Evolutionary conservation across 2,329 filamentous ascomycete species (phyloP), one percentile per base, ranked within the genome.

Genomic region (Aspergillus proliferans): DNA sequence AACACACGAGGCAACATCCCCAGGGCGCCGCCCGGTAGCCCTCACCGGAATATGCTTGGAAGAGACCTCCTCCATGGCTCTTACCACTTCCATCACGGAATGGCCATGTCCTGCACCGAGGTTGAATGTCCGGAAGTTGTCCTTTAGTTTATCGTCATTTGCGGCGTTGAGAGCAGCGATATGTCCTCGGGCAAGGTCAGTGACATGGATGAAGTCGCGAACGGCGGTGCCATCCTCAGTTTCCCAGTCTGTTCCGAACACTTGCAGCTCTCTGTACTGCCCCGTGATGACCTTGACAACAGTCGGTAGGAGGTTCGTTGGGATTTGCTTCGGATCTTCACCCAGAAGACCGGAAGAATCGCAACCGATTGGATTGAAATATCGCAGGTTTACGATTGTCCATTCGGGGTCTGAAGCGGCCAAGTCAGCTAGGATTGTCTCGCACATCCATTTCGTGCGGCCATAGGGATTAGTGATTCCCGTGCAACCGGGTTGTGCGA

Each of bases 281-380:
- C 82, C 81, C 0, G 76, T 80, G 58, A 85, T 72, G 6, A 84
- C 81, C 47, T 81, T 79, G 44, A 81, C 75, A 38, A 86, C 78
- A 6, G 85, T 79, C 0, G 83, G 83, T 52, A 85, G 79, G 34
- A 86, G 72, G 59, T 86, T 86, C 36, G 79, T 83, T 7, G 83
- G 80, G 33, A 73, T 76, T 49, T 78, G 77, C 48, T 78, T 74
- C 21, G 83, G 83, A 61, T 84, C 80, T 67, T 86, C 83, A 15
- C 82, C 80, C 9, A 86, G 70, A 6, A 83, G 68, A 14, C 83
- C 83, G 3, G 81, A 84, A 22, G 79, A 71, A 59, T 86, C 80
- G 62, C 81, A 85, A 6, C 83, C 83, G 47, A 85, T 79, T 1
- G 83, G 83, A 54, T 85, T 86, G 70, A 86, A 86, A 66, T 86